These are phyloP conservation scores for Apiotrichum laibachii DNA, from an alignment of 1,284 basidiomycete species.

Conservation along the genomic window DNA sequence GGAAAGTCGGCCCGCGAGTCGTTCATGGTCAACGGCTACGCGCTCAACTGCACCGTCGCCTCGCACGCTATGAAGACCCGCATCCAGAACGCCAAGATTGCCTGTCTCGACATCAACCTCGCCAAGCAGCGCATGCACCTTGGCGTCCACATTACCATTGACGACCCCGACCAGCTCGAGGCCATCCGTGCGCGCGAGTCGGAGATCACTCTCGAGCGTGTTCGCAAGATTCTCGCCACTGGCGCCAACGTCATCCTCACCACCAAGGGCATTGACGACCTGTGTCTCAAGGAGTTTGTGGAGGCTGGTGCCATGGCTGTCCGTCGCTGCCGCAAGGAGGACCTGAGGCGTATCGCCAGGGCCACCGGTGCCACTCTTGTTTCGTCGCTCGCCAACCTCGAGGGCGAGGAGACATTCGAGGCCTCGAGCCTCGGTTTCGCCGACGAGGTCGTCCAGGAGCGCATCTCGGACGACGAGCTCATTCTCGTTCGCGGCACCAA, in stretches of 20 bases:
- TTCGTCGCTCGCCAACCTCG: constrained; percentile 90
- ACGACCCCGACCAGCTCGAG: constrained; percentile 94
- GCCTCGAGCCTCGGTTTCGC: constrained; percentile 82
- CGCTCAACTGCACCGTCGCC: constrained; percentile 97
- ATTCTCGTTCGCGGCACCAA: constrained; percentile 98
- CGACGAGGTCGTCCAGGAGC: constrained; percentile 94
- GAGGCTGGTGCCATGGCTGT: constrained; percentile 99
- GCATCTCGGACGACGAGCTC: constrained; percentile 97
- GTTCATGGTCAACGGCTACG: constrained; percentile 92
- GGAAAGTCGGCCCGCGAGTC: constrained; percentile 95
- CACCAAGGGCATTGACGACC: constrained; percentile 98
- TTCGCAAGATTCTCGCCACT: constrained; percentile 91
- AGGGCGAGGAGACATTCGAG: constrained; percentile 98
- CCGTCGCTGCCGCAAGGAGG: constrained; percentile 95
- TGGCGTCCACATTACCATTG: constrained; percentile 95
- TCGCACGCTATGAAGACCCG: constrained; percentile 99
- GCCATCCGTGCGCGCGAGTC: constrained; percentile 93
- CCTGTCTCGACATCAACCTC: constrained; percentile 97
- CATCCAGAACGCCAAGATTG: constrained; percentile 90
- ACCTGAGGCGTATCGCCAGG: constrained; percentile 92
- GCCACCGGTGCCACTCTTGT: constrained; percentile 94
- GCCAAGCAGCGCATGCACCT: constrained; percentile 97
- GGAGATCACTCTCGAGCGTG: constrained; percentile 93
- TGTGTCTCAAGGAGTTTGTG: constrained; percentile 97
- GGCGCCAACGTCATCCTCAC: constrained; percentile 97